Evolutionary conservation across 78 protist genomes (phyloP).

Genomic region (Dictyostelium intermedium): DNA sequence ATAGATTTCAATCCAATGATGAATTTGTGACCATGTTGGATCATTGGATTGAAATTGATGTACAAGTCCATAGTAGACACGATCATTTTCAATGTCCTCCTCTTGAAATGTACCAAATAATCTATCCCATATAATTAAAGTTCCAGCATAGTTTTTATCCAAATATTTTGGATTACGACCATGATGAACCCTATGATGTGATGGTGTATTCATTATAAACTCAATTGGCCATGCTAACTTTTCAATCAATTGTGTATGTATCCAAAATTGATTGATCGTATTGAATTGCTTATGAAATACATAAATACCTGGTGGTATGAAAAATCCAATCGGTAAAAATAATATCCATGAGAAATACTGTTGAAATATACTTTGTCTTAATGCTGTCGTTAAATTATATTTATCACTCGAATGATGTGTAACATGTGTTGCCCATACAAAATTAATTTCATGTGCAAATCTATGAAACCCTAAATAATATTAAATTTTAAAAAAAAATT

Average conservation of each 20-base stretch:
- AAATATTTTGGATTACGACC: constrained; percentile 84
- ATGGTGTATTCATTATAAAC: constrained; percentile 82
- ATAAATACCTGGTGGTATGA: constrained; percentile 64
- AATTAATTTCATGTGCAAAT: constrained; percentile 51
- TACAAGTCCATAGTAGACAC: constrained; percentile 66
- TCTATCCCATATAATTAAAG: constrained; percentile 86
- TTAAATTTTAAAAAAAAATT: too few relatives aligned
- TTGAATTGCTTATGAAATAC: constrained; percentile 67
- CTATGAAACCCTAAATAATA: constrained; percentile 49
- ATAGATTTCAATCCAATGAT: constrained; percentile 42
- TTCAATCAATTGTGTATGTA: constrained; percentile 75
- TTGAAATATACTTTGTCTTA: constrained; percentile 73
- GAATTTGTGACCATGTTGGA: constrained; percentile 60
- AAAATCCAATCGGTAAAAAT: constrained; percentile 81
- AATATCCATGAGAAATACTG: constrained; percentile 34
- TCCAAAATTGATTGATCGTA: constrained; percentile 87
- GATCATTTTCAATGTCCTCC: constrained; percentile 30
- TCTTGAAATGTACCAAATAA: constrained; percentile 82
- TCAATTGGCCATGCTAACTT: constrained; percentile 66
- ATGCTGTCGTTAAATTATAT: constrained; percentile 54
- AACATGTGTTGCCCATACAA: constrained; percentile 84
- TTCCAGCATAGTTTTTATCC: constrained; percentile 88
- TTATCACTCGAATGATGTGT: constrained; percentile 82
- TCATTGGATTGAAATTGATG: constrained; percentile 25
- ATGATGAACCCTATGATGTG: constrained; percentile 90